Conservation (phyloP, 345 rosid species). For the Streptanthus diversifolius region DNA sequence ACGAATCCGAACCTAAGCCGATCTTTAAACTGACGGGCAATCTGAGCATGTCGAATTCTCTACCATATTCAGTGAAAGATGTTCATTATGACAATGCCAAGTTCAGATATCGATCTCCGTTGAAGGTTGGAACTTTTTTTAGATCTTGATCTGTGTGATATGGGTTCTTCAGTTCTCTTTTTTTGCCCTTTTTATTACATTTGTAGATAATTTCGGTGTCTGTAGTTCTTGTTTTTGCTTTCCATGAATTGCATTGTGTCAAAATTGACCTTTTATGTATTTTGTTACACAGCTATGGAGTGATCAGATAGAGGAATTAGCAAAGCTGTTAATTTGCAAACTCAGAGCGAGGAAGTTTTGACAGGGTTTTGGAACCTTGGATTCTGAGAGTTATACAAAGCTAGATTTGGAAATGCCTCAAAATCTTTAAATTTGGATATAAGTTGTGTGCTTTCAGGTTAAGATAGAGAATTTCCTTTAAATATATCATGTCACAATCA, state of each 20-base stretch:
- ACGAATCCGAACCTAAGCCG: neutral
- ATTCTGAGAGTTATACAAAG: neutral
- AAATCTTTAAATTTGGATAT: neutral
- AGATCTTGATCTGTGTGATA: conserved; percentile 19
- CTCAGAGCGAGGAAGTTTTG: neutral
- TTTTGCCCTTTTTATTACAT: neutral
- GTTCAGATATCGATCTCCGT: conserved; percentile 76
- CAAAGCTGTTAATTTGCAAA: neutral
- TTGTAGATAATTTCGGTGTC: neutral
- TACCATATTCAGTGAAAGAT: conserved; percentile 82
- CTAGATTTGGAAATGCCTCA: neutral
- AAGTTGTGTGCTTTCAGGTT: neutral
- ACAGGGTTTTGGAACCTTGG: conserved; percentile 3
- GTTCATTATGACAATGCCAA: conserved; percentile 91
- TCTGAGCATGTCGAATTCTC: conserved; percentile 59
- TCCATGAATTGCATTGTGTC: neutral
- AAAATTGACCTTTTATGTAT: neutral
- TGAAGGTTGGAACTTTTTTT: conserved; percentile 42
- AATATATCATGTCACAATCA: neutral
- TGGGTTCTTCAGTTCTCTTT: conserved; percentile 17
- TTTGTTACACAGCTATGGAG: neutral
- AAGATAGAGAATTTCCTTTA: neutral
- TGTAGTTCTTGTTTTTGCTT: neutral
- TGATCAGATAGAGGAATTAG: neutral
- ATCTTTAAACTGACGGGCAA: neutral